Evolutionary conservation across 805 yeast species (phyloP).

Genomic region (Groenewaldozyma salmanticensis): DNA sequence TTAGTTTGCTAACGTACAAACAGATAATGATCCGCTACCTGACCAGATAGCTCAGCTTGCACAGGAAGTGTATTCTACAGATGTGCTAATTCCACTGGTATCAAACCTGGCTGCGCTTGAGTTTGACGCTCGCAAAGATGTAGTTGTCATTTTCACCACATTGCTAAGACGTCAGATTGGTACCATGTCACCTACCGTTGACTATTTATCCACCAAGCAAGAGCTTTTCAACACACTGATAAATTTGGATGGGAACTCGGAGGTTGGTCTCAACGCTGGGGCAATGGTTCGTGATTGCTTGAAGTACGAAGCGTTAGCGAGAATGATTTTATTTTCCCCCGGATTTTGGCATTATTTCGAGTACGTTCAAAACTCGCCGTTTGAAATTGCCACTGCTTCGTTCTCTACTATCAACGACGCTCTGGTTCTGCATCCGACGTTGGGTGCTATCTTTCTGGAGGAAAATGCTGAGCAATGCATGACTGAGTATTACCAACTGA

Average conservation of each 20-base stretch:
- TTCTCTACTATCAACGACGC: constrained; percentile 67
- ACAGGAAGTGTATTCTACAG: constrained; percentile 66
- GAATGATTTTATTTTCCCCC: constrained; percentile 47
- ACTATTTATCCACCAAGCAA: constrained; percentile 61
- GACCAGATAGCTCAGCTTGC: constrained; percentile 71
- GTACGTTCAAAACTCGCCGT: constrained; percentile 64
- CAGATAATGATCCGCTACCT: constrained; percentile 37
- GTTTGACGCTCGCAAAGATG: constrained; percentile 85
- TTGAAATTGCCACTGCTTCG: constrained; percentile 87
- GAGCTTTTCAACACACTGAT: constrained; percentile 53
- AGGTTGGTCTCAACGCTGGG: constrained; percentile 65
- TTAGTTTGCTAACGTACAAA: constrained; percentile 1
- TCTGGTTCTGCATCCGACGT: constrained; percentile 56
- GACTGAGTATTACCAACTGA: constrained; percentile 52
- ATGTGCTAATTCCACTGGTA: constrained; percentile 54
- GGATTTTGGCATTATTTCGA: constrained; percentile 76
- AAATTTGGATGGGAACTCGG: constrained; percentile 64
- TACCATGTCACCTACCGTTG: constrained; percentile 75
- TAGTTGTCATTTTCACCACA: constrained; percentile 59
- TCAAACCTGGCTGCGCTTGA: constrained; percentile 57
- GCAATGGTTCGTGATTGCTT: constrained; percentile 77
- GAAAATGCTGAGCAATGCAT: constrained; percentile 51
- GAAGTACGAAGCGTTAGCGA: constrained; percentile 61
- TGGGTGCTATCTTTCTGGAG: constrained; percentile 61
- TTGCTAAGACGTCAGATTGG: constrained; percentile 72